Percentiles rank a stretch among this genome's conserved stretches.
Evolutionary conservation across 2,329 filamentous ascomycete species (phyloP).

Genomic region (Fusarium sp.): DNA sequence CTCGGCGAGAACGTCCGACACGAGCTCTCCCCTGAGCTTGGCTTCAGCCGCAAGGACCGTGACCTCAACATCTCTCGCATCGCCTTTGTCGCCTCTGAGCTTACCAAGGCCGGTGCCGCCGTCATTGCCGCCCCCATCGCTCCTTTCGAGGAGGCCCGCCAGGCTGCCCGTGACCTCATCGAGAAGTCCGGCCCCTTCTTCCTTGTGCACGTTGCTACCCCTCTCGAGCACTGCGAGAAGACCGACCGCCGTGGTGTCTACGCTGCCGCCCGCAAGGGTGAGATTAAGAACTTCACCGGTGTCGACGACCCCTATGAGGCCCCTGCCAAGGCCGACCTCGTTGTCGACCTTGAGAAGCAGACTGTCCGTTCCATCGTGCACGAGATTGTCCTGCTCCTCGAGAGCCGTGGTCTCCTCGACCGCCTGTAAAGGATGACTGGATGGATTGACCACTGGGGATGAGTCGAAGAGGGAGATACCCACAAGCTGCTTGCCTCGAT

Average conservation of each 20-base stretch:
- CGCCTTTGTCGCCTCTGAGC: conserved; percentile 93
- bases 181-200: conserved; percentile 93
- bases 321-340: conserved; percentile 83
- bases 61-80: conserved; percentile 96
- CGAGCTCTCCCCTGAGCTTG: conserved; percentile 93
- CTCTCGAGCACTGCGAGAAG: conserved; percentile 92
- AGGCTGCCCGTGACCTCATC: conserved; percentile 83
- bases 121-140: conserved; percentile 98
- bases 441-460: conserved; percentile 9
- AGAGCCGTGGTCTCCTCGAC: conserved; percentile 90
- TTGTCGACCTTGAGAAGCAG: conserved; percentile 86
- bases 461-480: conserved; percentile 33
- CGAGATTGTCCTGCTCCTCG: conserved; percentile 93
- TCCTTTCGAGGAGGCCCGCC: conserved; percentile 83
- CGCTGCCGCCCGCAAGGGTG: conserved; percentile 81
- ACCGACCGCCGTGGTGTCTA: conserved; percentile 95
- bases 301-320: conserved; percentile 97
- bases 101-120: conserved; percentile 91
- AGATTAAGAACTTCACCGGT: conserved; percentile 98
- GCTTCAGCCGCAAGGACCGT: conserved; percentile 93
- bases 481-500: conserved; percentile 19
- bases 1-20: conserved; percentile 94
- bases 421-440: conserved; percentile 56
- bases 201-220: conserved; percentile 93
- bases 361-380: conserved; percentile 93